Base-by-base conservation (phyloP, 805 yeast species). In the Candida sithepensis region DNA sequence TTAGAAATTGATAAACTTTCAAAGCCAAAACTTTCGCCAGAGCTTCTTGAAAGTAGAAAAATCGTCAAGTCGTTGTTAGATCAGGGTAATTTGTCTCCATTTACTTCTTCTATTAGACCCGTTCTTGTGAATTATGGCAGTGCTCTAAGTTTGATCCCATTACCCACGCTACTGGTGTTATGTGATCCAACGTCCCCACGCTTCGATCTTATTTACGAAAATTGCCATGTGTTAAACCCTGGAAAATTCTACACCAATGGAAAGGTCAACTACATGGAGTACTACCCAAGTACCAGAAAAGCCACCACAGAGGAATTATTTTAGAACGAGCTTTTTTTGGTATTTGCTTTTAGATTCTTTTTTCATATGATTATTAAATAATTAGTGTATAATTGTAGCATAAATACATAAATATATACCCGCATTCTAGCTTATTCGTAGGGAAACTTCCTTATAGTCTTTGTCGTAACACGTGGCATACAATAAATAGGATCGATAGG, bases 51-150 rank as follows among this genome's bases (percentile, higher is more conserved):
- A 61, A 79, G 89, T 0, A 73, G 88, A 52, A 84, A 84, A 58
- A 66, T 90, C 2, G 88, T 85, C 16, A 84, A 86, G 53, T 90
- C 97, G 0, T 51, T 94, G 0, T 65, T 94, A 12, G 96, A 88
- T 59, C 99, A 94, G 66, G 94, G 94, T 0, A 85, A 81, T 59
- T 64, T 94, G 41, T 85, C 94, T 28, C 99, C 99, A 12, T 89
- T 91, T 59, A 68, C 81, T 2, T 65, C 71, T 18, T 66, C 72
- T 20, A 67, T 79, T 23, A 76, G 88, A 50, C 86, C 95, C 0
- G 72, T 88, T 1, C 69, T 79, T 19, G 79, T 95, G 71, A 83
- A 82, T 49, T 77, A 78, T 57, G 96, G 88, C 60, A 82, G 82
- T 54, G 69, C 80, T 4, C 69, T 92, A 51, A 73, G 84, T 20